These are phyloP conservation scores for Umbelopsis sp. DNA, from an alignment of 192 early-diverging fungal species.

Conservation along the genomic window DNA sequence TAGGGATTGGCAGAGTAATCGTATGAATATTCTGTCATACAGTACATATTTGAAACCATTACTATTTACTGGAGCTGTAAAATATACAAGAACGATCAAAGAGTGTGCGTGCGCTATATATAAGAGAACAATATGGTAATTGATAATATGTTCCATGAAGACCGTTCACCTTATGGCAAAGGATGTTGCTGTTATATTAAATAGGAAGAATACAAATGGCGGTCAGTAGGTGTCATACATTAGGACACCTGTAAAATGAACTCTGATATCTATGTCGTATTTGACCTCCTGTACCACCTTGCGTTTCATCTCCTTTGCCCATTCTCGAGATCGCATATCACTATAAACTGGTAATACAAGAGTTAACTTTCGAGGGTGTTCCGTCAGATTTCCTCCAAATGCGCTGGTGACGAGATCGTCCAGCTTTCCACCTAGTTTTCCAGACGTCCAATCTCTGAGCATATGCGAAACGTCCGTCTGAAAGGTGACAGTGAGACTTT, in stretches of 20 bases:
- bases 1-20: no score
- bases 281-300: neutral
- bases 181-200: neutral
- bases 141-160: no score
- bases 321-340: slow-evolving; percentile 8
- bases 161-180: no score
- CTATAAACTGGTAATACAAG: neutral
- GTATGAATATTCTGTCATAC: no score
- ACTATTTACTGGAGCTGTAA: no score
- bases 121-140: no score
- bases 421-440: slow-evolving; percentile 1
- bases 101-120: no score
- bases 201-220: neutral
- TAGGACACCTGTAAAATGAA: slow-evolving; percentile 1
- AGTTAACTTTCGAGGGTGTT: neutral
- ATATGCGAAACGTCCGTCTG: neutral
- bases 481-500: neutral
- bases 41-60: no score
- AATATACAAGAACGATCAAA: no score
- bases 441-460: slow-evolving; percentile 1
- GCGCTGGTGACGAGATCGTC: slow-evolving; percentile 3
- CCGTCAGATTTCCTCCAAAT: neutral
- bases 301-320: slow-evolving; percentile 1
- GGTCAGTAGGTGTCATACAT: neutral
- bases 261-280: neutral